Percentiles rank a stretch among this genome's conserved stretches.
These are phyloP conservation scores for Beauveria sp. DNA, from an alignment of 2,329 filamentous ascomycete genomes.

Conservation along the genomic window DNA sequence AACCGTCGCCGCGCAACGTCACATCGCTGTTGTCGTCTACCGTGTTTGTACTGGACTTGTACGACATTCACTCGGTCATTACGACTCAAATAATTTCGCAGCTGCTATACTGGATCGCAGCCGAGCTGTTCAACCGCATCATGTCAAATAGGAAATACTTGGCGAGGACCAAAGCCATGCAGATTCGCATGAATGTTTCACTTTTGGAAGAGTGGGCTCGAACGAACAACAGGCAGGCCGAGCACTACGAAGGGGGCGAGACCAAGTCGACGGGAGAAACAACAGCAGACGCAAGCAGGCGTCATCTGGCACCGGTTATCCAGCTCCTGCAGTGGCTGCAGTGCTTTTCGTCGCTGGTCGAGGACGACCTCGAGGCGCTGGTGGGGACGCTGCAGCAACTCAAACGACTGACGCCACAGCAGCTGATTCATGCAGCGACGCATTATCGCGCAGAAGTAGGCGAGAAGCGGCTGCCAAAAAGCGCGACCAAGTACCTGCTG, in stretches of 20 bases:
- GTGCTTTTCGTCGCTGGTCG: constrained; percentile 85
- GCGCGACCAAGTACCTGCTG: constrained; percentile 76
- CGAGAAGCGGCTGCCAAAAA: constrained; percentile 84
- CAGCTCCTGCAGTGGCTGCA: constrained; percentile 96
- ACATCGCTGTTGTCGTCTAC: constrained; percentile 93
- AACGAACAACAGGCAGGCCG: constrained; percentile 84
- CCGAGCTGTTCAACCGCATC: constrained; percentile 94
- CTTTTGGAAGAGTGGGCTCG: constrained; percentile 93
- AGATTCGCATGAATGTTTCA: constrained; percentile 98
- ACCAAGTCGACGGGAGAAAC: constrained; percentile 78
- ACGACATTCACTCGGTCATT: constrained; percentile 97
- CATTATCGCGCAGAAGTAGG: constrained; percentile 93
- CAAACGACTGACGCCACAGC: constrained; percentile 73
- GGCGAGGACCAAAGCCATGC: constrained; percentile 96
- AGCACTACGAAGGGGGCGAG: constrained; percentile 91
- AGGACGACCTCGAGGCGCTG: constrained; percentile 79
- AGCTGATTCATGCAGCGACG: constrained; percentile 84
- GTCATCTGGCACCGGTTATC: constrained; percentile 82
- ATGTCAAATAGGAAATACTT: constrained; percentile 95
- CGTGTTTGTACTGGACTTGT: constrained; percentile 94
- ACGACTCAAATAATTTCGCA: constrained; percentile 86
- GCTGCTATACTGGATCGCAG: constrained; percentile 90
- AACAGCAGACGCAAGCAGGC: constrained; percentile 74
- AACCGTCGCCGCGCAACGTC: constrained; percentile 88
- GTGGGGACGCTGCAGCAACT: constrained; percentile 85